Evolutionary conservation across 371 early-diverging fungal species (phyloP).

Genomic region (Rhizopus arrhizus): DNA sequence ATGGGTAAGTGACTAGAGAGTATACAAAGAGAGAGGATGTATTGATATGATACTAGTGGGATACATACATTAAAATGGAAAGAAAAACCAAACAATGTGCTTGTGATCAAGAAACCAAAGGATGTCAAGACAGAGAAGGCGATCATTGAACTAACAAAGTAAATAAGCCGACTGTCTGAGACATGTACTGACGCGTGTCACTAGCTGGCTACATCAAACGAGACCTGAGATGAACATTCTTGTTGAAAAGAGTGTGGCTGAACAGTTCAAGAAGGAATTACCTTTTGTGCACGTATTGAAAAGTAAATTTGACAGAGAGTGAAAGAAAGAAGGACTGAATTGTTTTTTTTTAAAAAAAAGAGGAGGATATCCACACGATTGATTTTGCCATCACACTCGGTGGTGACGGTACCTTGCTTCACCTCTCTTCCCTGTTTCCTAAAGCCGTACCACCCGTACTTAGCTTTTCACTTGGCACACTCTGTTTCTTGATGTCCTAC

Average conservation of each 20-base stretch:
- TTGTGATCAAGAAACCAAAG: conserved; percentile 79
- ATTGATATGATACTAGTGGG: conserved; percentile 39
- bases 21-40: neutral
- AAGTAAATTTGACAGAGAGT: conserved; percentile 9
- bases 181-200: neutral
- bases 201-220: conserved; percentile 65
- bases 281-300: conserved; percentile 64
- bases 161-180: conserved; percentile 12
- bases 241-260: conserved; percentile 67
- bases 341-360: conserved; percentile 13
- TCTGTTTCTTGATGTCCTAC: conserved; percentile 90
- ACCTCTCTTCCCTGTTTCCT: conserved; percentile 83
- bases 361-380: conserved; percentile 60
- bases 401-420: conserved; percentile 96
- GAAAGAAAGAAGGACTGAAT: neutral
- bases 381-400: conserved; percentile 94
- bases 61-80: conserved; percentile 65
- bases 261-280: conserved; percentile 52
- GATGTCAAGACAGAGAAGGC: conserved; percentile 70
- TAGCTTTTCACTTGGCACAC: conserved; percentile 89
- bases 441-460: conserved; percentile 84
- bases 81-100: conserved; percentile 68
- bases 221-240: conserved; percentile 68
- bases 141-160: conserved; percentile 66
- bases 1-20: conserved; percentile 45